A percentile compares a stretch with the other conserved stretches of the same genome.
These are phyloP conservation scores for Beta vulgaris DNA, from an alignment of 148 eudicot genomes.

Conservation along the genomic window DNA sequence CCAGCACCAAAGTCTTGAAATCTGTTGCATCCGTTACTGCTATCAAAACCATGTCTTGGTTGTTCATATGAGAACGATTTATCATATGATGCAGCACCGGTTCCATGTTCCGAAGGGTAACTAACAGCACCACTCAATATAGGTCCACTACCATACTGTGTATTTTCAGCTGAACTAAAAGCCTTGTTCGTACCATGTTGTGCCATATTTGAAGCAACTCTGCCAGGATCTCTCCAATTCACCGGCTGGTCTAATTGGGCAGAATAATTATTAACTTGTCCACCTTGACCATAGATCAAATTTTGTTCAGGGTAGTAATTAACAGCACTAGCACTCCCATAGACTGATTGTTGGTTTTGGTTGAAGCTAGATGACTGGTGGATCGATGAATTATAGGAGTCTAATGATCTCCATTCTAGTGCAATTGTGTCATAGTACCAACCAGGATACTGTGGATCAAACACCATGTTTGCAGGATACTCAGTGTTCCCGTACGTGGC, in stretches of 20 bases:
- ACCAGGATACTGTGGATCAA: conserved; percentile 86
- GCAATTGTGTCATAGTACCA: conserved; percentile 73
- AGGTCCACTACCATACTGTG: conserved; percentile 28
- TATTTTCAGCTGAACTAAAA: conserved; percentile 24
- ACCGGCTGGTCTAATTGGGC: conserved; percentile 33
- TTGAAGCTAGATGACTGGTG: conserved; percentile 38
- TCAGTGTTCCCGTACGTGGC: conserved; percentile 38
- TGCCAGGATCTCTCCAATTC: conserved; percentile 33
- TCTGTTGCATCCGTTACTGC: conserved; percentile 25
- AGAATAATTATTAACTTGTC: conserved; percentile 29
- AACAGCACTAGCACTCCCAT: conserved; percentile 31
- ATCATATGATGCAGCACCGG: conserved; percentile 5
- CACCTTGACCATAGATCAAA: conserved; percentile 24
- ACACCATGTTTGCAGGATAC: conserved; percentile 68
- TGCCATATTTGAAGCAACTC: conserved; percentile 31
- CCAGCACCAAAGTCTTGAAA: conserved; percentile 36
- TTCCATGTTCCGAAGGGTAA: conserved; percentile 4
- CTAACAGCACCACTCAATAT: conserved; percentile 14
- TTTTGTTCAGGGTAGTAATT: conserved; percentile 30
- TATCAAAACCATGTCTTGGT: conserved; percentile 31
- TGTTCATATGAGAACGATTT: conserved; percentile 32
- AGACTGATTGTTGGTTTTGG: conserved; percentile 39
- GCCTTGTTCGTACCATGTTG: conserved; percentile 34
- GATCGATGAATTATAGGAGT: conserved; percentile 41
- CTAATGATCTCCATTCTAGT: conserved; percentile 66